A percentile compares a stretch with the other conserved stretches of the same genome.
phyloP scores from a whole-genome alignment of 768 basidiomycete genomes.

The Pholiota microspora region DNA sequence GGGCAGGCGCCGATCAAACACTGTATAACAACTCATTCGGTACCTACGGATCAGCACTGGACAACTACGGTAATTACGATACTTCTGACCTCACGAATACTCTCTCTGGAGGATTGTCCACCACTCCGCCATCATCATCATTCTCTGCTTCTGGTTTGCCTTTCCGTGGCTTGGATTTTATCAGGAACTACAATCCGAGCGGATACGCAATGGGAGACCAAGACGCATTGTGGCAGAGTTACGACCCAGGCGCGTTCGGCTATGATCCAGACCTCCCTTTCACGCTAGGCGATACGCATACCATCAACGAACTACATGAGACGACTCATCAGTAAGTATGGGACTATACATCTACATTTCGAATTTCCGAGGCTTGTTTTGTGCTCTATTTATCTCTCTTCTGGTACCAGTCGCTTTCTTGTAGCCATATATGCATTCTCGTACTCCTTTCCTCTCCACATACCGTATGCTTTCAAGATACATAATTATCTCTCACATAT shows the following conservation, averaged over 20 bases:
- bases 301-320: constrained; percentile 33
- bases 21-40: constrained; percentile 47
- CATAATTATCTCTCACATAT: constrained; percentile 8
- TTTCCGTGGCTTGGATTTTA: constrained; percentile 81
- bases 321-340: constrained; percentile 12
- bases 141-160: constrained; percentile 77
- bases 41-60: constrained; percentile 37
- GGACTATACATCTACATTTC: constrained; percentile 6
- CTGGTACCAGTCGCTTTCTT: constrained; percentile 6
- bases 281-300: constrained; percentile 42
- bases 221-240: constrained; percentile 57
- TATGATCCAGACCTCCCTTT: constrained; percentile 80
- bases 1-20: constrained; percentile 35
- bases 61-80: constrained; percentile 37
- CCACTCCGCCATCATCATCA: constrained; percentile 57
- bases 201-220: constrained; percentile 47
- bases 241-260: constrained; percentile 73
- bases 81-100: constrained; percentile 35
- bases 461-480: constrained; percentile 4
- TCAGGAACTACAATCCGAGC: constrained; percentile 70
- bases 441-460: background rate
- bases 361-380: constrained; percentile 2
- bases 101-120: constrained; percentile 46
- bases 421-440: constrained; percentile 14
- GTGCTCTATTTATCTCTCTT: constrained; percentile 9